phyloP scores from a whole-genome alignment of 768 basidiomycete genomes.

The Rhizopogon vinicolor region DNA sequence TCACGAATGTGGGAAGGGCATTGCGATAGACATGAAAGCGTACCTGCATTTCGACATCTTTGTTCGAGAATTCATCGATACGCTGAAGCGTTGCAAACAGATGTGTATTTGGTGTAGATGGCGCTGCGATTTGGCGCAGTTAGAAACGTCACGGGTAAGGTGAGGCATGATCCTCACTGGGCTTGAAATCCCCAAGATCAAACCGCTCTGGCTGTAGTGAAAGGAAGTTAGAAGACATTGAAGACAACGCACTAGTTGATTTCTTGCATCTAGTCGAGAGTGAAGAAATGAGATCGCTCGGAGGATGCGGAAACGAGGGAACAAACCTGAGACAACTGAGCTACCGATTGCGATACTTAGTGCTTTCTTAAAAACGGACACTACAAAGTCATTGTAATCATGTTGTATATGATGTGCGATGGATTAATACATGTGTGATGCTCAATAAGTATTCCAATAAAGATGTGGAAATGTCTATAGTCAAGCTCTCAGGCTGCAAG shows the following conservation, averaged over 20 bases:
- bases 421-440: conserved; percentile 12
- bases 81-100: conserved; percentile 40
- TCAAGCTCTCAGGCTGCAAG: conserved; percentile 29
- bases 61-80: conserved; percentile 53
- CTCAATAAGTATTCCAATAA: conserved; percentile 28
- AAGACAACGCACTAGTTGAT: neutral
- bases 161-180: neutral
- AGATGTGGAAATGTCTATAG: conserved; percentile 13
- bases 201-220: neutral
- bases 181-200: conserved; percentile 1
- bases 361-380: neutral
- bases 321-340: neutral
- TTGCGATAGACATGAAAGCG: conserved; percentile 10
- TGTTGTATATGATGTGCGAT: conserved; percentile 1
- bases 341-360: neutral
- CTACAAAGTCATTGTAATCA: neutral
- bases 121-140: neutral
- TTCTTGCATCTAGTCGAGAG: neutral
- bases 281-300: neutral
- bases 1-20: neutral
- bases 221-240: neutral
- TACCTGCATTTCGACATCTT: conserved; percentile 76
- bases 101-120: conserved; percentile 1
- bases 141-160: neutral
- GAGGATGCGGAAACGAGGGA: neutral